Percentiles rank a stretch among this genome's conserved stretches.
Evolutionary conservation across 805 yeast species (phyloP).

Genomic region (Blastobotrys chiropterorum): DNA sequence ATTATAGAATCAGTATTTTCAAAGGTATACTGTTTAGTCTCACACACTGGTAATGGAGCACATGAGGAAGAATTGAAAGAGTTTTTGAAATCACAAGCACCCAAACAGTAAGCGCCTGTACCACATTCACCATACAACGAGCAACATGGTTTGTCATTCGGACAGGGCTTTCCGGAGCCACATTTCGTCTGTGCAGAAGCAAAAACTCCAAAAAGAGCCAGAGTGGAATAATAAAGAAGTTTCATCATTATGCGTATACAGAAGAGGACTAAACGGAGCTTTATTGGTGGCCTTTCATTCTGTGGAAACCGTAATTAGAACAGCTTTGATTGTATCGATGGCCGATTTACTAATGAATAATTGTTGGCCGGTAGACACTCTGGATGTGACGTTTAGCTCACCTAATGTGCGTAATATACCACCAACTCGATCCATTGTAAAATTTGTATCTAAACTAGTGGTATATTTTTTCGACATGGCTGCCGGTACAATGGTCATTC

Average conservation of each 20-base stretch:
- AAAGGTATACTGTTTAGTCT: constrained; percentile 30
- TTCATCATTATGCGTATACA: neutral
- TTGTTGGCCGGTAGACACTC: neutral
- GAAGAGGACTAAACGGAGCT: too few species aligned
- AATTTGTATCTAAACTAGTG: too few species aligned
- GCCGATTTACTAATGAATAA: constrained; percentile 14
- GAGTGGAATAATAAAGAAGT: neutral
- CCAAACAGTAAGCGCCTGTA: constrained; percentile 69
- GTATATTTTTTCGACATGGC: neutral
- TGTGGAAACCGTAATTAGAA: too few species aligned
- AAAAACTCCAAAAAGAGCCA: neutral
- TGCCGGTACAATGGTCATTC: too few species aligned
- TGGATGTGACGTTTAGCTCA: too few species aligned
- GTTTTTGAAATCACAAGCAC: constrained; percentile 76
- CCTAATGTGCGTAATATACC: too few species aligned
- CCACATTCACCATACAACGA: constrained; percentile 79
- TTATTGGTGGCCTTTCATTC: too few species aligned
- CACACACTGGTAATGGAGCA: constrained; percentile 79
- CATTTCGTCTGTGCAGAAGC: constrained; percentile 33
- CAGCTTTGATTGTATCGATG: too few species aligned
- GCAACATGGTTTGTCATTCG: constrained; percentile 80
- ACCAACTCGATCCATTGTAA: too few species aligned
- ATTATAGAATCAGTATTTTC: constrained; percentile 30
- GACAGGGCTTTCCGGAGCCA: constrained; percentile 54
- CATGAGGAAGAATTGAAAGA: constrained; percentile 66